Evolutionary conservation across 352 stramenopile species (phyloP).

Genomic region (Phytophthora megakarya): DNA sequence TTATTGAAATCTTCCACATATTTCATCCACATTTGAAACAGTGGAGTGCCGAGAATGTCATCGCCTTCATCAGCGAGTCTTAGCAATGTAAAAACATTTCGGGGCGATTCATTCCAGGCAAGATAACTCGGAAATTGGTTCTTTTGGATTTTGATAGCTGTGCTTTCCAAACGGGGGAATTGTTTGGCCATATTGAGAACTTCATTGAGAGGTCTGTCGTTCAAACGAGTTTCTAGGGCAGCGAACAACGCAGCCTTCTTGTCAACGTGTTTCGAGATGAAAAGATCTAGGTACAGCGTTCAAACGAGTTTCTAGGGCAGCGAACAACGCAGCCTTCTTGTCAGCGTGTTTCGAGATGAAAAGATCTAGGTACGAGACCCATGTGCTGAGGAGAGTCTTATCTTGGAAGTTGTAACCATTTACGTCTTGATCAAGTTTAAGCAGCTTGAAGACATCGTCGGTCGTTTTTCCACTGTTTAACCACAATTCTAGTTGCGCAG

Average conservation of each 20-base stretch:
- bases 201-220: background rate
- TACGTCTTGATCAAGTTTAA: too few species aligned
- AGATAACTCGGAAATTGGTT: too few species aligned
- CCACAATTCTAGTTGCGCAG: background rate
- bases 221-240: background rate
- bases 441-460: background rate
- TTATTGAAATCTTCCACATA: constrained; percentile 5
- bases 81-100: too few species aligned
- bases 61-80: too few species aligned
- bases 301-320: too few species aligned
- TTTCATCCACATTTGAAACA: background rate
- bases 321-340: background rate
- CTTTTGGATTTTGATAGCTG: too few species aligned
- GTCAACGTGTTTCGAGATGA: background rate
- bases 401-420: too few species aligned
- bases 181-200: background rate
- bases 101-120: too few species aligned
- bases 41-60: background rate
- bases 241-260: background rate
- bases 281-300: background rate
- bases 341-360: background rate
- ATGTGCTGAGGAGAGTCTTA: background rate
- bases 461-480: background rate
- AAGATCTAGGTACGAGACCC: background rate
- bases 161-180: too few species aligned